Evolutionary conservation across 768 basidiomycete genomes (phyloP), one percentile per base, ranked within the genome.

Genomic region (Mrakia hoshinonis): DNA sequence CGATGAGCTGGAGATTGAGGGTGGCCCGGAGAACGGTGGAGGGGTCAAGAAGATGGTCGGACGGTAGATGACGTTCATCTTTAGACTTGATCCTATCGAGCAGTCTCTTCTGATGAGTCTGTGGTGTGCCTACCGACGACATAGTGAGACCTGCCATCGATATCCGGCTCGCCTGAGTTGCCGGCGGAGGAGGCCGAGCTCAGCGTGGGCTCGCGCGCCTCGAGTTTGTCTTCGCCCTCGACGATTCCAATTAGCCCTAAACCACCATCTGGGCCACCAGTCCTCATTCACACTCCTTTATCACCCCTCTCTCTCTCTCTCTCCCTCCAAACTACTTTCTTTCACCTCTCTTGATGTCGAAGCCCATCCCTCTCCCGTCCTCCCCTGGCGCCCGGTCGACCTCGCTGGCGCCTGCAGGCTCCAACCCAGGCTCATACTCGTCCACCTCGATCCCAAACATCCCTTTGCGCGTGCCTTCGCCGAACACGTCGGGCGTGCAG

Each of bases 1-100:
- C 7, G 55, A 60, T 60, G 64, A 66, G 24, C 29, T 66, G 13
- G 48, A 49, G 47, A 66, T 66, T 26, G 64, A 66, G 31, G 64
- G 64, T 15, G 64, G 64, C 10, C 64, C 64, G 26, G 58, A 51
- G n/a, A 36, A 7, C 13, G 29, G 55, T 26, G 18, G 18, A 4
- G 29, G n/a, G 51, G 3, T 24, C 18, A 36, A 61, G 34, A 61
- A 61, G 58, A 61, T 61, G 58, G 58, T 61, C 6, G 58, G 58
- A 39, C 58, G 58, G 36, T 61, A 34, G 43, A 43, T 15, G 43
- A 6, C 43, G n/a, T n/a, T n/a, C n/a, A n/a, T n/a, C n/a, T n/a
- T n/a, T n/a, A n/a, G n/a, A n/a, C n/a, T n/a, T n/a, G n/a, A n/a
- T n/a, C n/a, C n/a, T n/a, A n/a, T n/a, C n/a, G n/a, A n/a, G n/a